Evolutionary conservation across 2,329 filamentous ascomycete genomes (phyloP).

Genomic region (Teratosphaeria destructans): DNA sequence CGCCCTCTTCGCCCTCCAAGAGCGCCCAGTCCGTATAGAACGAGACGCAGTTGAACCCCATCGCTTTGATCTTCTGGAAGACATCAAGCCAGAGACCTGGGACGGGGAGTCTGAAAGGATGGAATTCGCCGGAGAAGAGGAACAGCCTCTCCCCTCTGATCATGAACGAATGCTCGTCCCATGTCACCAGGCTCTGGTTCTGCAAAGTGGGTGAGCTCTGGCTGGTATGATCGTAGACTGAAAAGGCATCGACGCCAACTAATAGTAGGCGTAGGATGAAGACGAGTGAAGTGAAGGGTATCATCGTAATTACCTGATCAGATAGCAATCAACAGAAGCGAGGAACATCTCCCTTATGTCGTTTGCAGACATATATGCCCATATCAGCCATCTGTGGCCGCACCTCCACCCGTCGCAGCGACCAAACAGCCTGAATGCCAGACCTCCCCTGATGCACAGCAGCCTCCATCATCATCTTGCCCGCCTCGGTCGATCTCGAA

Average conservation of each 20-base stretch:
- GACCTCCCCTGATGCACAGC: background rate
- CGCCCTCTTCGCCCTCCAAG: constrained; percentile 60
- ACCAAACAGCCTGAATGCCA: background rate
- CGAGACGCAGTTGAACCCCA: constrained; percentile 70
- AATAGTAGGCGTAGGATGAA: background rate
- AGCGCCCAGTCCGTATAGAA: constrained; percentile 75
- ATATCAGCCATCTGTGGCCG: background rate
- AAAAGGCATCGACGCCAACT: background rate
- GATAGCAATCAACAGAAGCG: background rate
- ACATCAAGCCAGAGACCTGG: constrained; percentile 58
- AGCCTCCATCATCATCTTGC: no score
- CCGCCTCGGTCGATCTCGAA: background rate
- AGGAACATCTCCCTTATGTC: background rate
- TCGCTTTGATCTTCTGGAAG: constrained; percentile 71
- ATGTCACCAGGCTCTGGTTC: constrained; percentile 33
- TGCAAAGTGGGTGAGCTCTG: background rate
- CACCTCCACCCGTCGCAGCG: background rate
- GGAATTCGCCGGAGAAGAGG: constrained; percentile 64
- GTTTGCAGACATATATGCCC: background rate
- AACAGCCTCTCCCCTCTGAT: constrained; percentile 60
- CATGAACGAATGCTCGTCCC: constrained; percentile 54
- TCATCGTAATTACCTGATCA: background rate
- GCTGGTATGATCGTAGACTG: background rate
- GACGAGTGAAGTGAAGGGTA: background rate
- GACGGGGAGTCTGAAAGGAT: constrained; percentile 57